Conservation (phyloP, 2,329 filamentous ascomycete species). For the Geosmithia flava region DNA sequence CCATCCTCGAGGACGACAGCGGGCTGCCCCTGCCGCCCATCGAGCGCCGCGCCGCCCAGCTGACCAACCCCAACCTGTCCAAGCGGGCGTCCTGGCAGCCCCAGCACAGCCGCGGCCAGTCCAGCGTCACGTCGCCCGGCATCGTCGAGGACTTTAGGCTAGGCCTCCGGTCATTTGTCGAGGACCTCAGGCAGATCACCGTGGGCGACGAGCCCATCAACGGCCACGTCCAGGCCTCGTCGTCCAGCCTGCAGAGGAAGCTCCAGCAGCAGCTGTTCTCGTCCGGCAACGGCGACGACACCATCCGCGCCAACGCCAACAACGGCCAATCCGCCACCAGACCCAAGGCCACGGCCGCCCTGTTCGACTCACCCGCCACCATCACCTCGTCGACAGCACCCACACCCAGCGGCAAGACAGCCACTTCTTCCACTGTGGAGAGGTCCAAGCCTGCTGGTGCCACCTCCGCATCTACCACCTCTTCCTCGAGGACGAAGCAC, state of each 20-base stretch:
- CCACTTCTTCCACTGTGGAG: background rate
- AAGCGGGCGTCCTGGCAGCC: constrained; percentile 52
- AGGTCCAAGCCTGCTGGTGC: background rate
- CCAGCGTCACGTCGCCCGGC: constrained; percentile 45
- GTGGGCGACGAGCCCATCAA: constrained; percentile 83
- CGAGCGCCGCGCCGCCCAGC: constrained; percentile 19
- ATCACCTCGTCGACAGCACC: constrained; percentile 17
- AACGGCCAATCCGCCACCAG: constrained; percentile 15
- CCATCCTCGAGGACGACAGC: constrained; percentile 21
- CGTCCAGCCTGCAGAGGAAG: background rate
- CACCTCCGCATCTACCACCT: too few relatives aligned
- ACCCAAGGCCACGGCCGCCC: constrained; percentile 26
- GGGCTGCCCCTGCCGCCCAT: constrained; percentile 13
- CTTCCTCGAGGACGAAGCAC: constrained; percentile 30
- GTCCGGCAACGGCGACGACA: constrained; percentile 26
- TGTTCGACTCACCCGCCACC: constrained; percentile 22
- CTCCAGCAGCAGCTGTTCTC: constrained; percentile 1
- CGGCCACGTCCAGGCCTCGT: constrained; percentile 20
- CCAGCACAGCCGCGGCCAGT: constrained; percentile 28
- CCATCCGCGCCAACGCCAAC: constrained; percentile 31
- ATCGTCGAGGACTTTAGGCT: constrained; percentile 83
- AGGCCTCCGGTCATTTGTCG: constrained; percentile 86
- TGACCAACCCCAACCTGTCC: constrained; percentile 25
- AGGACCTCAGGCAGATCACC: constrained; percentile 89
- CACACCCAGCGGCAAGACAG: constrained; percentile 11